phyloP scores from a whole-genome alignment of 352 stramenopile species.

The Globisporangium mamillatum region DNA sequence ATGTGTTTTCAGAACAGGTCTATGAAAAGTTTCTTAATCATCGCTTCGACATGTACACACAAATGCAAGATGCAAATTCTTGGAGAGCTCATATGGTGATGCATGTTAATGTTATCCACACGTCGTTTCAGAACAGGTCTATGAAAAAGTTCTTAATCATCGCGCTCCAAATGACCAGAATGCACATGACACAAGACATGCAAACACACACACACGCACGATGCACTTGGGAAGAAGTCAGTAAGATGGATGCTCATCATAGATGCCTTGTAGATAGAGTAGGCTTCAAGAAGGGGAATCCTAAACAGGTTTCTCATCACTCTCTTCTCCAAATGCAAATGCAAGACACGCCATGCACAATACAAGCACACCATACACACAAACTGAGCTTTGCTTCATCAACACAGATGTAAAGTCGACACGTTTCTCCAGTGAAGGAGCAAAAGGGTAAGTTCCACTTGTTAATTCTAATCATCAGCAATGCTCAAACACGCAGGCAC shows the following conservation, averaged over 20 bases:
- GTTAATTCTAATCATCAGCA: constrained; percentile 70
- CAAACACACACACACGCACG: neutral
- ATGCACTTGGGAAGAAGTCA: constrained; percentile 21
- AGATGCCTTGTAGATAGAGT: constrained; percentile 46
- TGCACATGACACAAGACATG: neutral
- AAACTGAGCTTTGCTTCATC: constrained; percentile 65
- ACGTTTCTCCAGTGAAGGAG: constrained; percentile 65
- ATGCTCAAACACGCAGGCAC: constrained; percentile 7
- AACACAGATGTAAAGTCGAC: constrained; percentile 89
- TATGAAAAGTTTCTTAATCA: constrained; percentile 83
- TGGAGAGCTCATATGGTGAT: constrained; percentile 85
- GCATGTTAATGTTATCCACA: constrained; percentile 87
- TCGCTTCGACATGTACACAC: constrained; percentile 27
- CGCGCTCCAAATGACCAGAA: constrained; percentile 24
- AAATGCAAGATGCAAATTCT: constrained; percentile 6
- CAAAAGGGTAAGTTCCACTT: constrained; percentile 82
- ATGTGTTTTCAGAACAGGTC: constrained; percentile 87
- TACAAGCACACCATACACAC: constrained; percentile 19
- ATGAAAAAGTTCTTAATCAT: constrained; percentile 85
- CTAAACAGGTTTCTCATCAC: constrained; percentile 78
- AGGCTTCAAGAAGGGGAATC: constrained; percentile 86
- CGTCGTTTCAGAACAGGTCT: constrained; percentile 87
- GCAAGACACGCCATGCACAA: constrained; percentile 18
- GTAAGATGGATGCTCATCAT: constrained; percentile 77
- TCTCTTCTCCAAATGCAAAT: constrained; percentile 22